These are phyloP conservation scores for Sugiyamaella chiloensis DNA, from an alignment of 805 yeast genomes.

Conservation along the genomic window DNA sequence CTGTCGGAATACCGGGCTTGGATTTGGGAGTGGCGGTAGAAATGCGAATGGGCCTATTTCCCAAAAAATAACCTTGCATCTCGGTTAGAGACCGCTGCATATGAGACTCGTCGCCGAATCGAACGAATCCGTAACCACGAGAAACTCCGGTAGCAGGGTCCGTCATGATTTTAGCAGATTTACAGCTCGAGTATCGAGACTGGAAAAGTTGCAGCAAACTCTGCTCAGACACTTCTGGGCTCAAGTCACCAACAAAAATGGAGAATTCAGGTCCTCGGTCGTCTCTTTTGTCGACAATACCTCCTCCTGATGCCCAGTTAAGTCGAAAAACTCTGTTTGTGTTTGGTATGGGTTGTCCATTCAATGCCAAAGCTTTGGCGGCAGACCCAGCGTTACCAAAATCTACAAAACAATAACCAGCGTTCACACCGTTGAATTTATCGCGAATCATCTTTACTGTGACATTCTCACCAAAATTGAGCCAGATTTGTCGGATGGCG, in stretches of 20 bases:
- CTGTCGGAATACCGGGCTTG: constrained; percentile 28
- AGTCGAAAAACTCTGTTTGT: constrained; percentile 58
- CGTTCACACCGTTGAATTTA: constrained; percentile 43
- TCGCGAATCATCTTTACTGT: constrained; percentile 73
- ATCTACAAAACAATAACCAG: constrained; percentile 81
- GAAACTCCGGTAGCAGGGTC: constrained; percentile 69
- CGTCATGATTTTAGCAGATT: constrained; percentile 72
- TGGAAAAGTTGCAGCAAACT: constrained; percentile 63
- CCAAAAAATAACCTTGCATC: constrained; percentile 75
- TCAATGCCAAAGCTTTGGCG: constrained; percentile 58
- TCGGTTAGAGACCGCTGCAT: constrained; percentile 71
- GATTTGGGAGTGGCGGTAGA: constrained; percentile 61
- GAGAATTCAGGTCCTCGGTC: constrained; percentile 50
- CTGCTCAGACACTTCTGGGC: constrained; percentile 67
- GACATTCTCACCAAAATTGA: constrained; percentile 57
- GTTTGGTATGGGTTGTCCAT: constrained; percentile 69
- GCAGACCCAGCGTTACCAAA: constrained; percentile 63
- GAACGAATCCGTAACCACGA: constrained; percentile 89
- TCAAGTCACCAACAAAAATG: constrained; percentile 82
- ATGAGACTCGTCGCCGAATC: constrained; percentile 61
- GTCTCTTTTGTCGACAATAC: constrained; percentile 30
- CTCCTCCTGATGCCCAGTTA: constrained; percentile 75
- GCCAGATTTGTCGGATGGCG: constrained; percentile 66
- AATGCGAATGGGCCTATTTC: constrained; percentile 74
- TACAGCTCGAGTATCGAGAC: constrained; percentile 65